Conservation (phyloP, 140 eudicot species). For the Anethum foeniculum region DNA sequence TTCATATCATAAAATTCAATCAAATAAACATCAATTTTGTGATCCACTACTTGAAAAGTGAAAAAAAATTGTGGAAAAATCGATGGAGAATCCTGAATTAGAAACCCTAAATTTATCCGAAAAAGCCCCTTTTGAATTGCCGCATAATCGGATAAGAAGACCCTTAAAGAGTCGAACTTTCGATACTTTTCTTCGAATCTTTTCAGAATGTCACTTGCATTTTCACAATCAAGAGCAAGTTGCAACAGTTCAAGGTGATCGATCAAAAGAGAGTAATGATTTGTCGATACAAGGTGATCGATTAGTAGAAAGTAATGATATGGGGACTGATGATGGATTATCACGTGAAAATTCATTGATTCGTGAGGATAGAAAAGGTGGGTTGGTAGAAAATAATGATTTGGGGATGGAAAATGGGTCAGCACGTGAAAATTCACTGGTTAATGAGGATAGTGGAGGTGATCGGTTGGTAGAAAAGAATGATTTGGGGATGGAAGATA, state of each 20-base stretch:
- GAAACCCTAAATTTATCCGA: too few species aligned
- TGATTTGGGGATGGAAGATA: slow-evolving; percentile 9
- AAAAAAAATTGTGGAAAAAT: too few species aligned
- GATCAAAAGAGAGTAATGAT: slow-evolving; percentile 6
- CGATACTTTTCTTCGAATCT: too few species aligned
- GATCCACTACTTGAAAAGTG: too few species aligned
- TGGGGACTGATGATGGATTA: background rate
- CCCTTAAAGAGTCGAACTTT: too few species aligned
- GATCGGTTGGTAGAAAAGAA: background rate
- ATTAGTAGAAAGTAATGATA: slow-evolving; percentile 6
- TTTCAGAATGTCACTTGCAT: too few species aligned
- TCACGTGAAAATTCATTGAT: background rate
- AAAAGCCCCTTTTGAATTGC: too few species aligned
- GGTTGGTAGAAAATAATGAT: slow-evolving; percentile 4
- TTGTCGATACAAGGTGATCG: background rate
- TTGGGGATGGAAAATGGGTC: background rate
- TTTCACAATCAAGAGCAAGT: background rate
- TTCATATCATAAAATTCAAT: too few species aligned
- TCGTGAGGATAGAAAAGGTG: background rate
- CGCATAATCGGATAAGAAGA: too few species aligned
- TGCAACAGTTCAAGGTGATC: background rate
- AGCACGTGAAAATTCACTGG: background rate
- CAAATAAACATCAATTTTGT: too few species aligned
- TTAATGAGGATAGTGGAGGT: background rate
- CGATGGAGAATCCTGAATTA: too few species aligned